Percentiles rank a stretch among this genome's conserved stretches.
These are phyloP conservation scores for Sporisorium graminicola DNA, from an alignment of 1,284 basidiomycete genomes.

Conservation along the genomic window DNA sequence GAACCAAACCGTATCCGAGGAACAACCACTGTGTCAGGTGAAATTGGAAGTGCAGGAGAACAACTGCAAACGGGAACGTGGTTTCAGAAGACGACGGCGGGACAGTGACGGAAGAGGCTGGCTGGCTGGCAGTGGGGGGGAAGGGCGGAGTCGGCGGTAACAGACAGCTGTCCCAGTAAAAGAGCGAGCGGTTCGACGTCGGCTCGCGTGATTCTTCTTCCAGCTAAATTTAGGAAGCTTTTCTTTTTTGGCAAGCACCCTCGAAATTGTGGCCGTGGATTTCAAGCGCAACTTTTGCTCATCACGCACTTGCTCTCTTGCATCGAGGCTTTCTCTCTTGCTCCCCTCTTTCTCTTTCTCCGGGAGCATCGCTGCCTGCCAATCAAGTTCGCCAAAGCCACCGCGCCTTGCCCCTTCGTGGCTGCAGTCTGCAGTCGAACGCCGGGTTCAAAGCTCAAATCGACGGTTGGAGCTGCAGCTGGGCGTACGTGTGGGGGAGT, in stretches of 20 bases:
- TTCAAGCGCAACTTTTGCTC: constrained; percentile 7
- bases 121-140: too few relatives aligned
- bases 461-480: constrained; percentile 1
- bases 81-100: not conserved
- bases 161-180: not conserved
- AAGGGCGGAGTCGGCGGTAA: constrained; percentile 4
- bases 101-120: not conserved
- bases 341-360: not conserved
- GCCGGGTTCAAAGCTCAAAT: not conserved
- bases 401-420: too few relatives aligned
- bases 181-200: not conserved
- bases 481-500: constrained; percentile 7
- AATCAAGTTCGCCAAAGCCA: too few relatives aligned
- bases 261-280: constrained; percentile 10
- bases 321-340: not conserved
- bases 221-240: not conserved
- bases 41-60: too few relatives aligned
- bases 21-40: not conserved
- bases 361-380: not conserved
- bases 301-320: not conserved
- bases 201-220: not conserved
- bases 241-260: constrained; percentile 7
- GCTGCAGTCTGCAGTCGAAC: not conserved
- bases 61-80: too few relatives aligned
- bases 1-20: not conserved